Conservation (phyloP, 106 monocot genomes). For the Cymbidium sinense region DNA sequence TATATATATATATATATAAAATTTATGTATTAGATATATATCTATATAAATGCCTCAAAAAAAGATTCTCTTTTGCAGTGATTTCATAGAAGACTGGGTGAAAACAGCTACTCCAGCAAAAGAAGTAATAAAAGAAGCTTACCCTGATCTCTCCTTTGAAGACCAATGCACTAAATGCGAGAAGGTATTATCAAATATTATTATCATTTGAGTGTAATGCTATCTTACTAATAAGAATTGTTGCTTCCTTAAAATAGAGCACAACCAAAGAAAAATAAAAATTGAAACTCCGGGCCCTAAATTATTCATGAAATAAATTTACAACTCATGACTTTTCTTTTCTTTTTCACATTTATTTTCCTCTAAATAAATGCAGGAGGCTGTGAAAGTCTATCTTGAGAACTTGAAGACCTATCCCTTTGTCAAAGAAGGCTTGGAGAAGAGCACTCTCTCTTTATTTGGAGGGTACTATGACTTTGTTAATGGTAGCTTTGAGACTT, state of each 20-base stretch:
- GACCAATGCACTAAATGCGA: constrained; percentile 64
- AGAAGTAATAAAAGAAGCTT: constrained; percentile 34
- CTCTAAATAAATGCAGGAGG: constrained; percentile 26
- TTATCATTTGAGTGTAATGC: too few relatives aligned
- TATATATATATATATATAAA: too few relatives aligned
- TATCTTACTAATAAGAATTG: neutral
- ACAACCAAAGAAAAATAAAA: too few relatives aligned
- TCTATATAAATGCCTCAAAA: too few relatives aligned
- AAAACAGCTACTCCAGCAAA: constrained; percentile 44
- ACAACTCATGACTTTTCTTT: too few relatives aligned
- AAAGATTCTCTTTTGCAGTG: constrained; percentile 39
- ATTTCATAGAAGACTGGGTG: constrained; percentile 84
- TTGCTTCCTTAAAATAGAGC: too few relatives aligned
- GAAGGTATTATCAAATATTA: constrained; percentile 24
- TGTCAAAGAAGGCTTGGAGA: constrained; percentile 42
- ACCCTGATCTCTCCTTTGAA: constrained; percentile 18
- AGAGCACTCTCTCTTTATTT: constrained; percentile 27
- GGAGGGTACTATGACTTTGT: constrained; percentile 51
- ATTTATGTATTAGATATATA: too few relatives aligned
- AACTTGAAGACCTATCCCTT: constrained; percentile 54
- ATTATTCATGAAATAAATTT: too few relatives aligned
- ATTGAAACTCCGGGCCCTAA: too few relatives aligned
- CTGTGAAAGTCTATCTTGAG: constrained; percentile 47
- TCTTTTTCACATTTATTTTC: neutral
- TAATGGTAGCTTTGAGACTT: constrained; percentile 32